Conservation (phyloP, 257 asterid genomes). For the Prunella vulgaris region DNA sequence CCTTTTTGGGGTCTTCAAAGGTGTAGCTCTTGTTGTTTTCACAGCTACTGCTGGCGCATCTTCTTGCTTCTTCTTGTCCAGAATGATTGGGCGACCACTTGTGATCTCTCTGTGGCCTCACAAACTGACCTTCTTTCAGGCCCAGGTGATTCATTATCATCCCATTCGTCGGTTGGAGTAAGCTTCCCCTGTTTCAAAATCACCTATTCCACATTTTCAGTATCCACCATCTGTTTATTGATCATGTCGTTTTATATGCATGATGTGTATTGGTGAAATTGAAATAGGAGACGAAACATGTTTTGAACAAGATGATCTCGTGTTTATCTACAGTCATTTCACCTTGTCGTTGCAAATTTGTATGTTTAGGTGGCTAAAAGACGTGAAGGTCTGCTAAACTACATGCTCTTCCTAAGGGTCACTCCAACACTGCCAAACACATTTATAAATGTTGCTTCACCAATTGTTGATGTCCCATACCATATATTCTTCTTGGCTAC, state of each 20-base stretch:
- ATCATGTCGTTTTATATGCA: not conserved
- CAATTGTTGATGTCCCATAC: slow-evolving; percentile 89
- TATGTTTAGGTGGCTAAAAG: slow-evolving; percentile 68
- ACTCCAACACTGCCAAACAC: slow-evolving; percentile 96
- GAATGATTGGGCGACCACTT: slow-evolving; percentile 86
- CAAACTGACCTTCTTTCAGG: slow-evolving; percentile 73
- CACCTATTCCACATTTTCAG: not conserved
- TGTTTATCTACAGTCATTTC: not conserved
- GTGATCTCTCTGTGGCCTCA: slow-evolving; percentile 96
- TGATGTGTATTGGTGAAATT: not conserved
- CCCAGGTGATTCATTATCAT: slow-evolving; percentile 56
- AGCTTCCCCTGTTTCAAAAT: not conserved
- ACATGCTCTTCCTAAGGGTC: slow-evolving; percentile 93
- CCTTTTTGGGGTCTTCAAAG: slow-evolving; percentile 81
- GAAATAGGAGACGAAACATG: not conserved
- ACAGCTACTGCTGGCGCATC: slow-evolving; percentile 97
- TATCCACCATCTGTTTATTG: not conserved
- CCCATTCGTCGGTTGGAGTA: not conserved
- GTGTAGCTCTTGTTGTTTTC: slow-evolving; percentile 86
- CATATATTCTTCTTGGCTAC: slow-evolving; percentile 86
- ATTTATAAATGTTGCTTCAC: slow-evolving; percentile 92
- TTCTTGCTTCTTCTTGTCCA: slow-evolving; percentile 84
- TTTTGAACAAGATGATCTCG: not conserved
- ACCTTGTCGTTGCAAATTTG: slow-evolving; percentile 10
- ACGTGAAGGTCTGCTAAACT: slow-evolving; percentile 66